Conservation (phyloP, 345 rosid genomes). For the Microcos paniculata region DNA sequence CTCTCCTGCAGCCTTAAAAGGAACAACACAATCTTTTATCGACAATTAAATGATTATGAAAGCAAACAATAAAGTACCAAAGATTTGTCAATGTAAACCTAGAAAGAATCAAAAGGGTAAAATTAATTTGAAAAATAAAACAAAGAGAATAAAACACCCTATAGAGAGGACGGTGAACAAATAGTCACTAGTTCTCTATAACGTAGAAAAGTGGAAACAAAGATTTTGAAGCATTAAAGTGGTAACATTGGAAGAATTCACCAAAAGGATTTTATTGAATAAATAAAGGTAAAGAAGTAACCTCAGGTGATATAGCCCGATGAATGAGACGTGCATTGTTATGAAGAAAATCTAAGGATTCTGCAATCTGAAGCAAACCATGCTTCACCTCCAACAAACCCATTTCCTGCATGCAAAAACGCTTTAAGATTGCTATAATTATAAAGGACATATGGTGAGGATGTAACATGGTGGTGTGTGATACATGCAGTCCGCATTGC, state of each 20-base stretch:
- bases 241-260: not conserved
- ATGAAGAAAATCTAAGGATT: slow-evolving; percentile 85
- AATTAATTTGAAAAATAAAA: not conserved
- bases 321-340: slow-evolving; percentile 84
- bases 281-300: slow-evolving; percentile 19
- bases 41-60: not conserved
- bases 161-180: too few species aligned
- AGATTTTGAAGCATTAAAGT: not conserved
- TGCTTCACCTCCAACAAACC: slow-evolving; percentile 93
- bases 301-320: slow-evolving; percentile 96
- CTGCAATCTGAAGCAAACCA: slow-evolving; percentile 87
- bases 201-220: not conserved
- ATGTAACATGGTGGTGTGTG: not conserved
- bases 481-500: not conserved
- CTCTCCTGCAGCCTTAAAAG: not conserved
- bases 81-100: not conserved
- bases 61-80: not conserved
- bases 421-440: not conserved
- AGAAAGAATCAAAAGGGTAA: not conserved
- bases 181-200: not conserved
- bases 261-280: not conserved
- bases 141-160: not conserved
- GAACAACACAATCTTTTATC: not conserved
- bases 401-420: slow-evolving; percentile 65
- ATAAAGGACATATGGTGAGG: not conserved